Evolutionary conservation across 805 yeast species (phyloP).

Genomic region (Yarrowia sp.): DNA sequence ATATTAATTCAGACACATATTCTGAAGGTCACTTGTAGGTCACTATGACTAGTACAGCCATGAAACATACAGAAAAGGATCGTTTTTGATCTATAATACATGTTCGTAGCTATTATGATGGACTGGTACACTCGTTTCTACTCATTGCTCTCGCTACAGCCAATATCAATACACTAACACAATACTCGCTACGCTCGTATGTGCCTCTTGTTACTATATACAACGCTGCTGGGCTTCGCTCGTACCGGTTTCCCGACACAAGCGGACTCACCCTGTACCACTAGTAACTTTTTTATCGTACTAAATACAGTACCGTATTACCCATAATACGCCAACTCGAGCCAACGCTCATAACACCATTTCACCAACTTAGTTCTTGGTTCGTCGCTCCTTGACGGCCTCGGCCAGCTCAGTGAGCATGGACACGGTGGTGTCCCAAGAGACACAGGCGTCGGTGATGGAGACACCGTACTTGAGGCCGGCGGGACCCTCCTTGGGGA

Average conservation of each 20-base stretch:
- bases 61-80: too few species aligned
- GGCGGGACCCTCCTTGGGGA: constrained; percentile 60
- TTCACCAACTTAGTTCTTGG: constrained; percentile 30
- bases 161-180: background rate
- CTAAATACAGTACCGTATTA: too few species aligned
- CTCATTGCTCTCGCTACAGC: too few species aligned
- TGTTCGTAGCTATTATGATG: too few species aligned
- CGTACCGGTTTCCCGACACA: background rate
- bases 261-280: background rate
- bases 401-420: constrained; percentile 76
- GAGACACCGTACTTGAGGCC: constrained; percentile 88
- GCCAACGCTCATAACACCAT: background rate
- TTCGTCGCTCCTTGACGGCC: constrained; percentile 73
- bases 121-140: too few species aligned
- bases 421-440: constrained; percentile 81
- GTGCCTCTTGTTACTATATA: too few species aligned
- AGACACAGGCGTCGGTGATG: constrained; percentile 95
- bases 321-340: too few species aligned
- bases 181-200: background rate
- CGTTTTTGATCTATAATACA: too few species aligned
- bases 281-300: too few species aligned
- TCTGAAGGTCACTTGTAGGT: too few species aligned
- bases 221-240: background rate
- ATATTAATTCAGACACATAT: too few species aligned
- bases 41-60: too few species aligned